Percentiles rank a stretch among this genome's conserved stretches.
Evolutionary conservation across 805 yeast genomes (phyloP).

Genomic region (Candida krabiensis): DNA sequence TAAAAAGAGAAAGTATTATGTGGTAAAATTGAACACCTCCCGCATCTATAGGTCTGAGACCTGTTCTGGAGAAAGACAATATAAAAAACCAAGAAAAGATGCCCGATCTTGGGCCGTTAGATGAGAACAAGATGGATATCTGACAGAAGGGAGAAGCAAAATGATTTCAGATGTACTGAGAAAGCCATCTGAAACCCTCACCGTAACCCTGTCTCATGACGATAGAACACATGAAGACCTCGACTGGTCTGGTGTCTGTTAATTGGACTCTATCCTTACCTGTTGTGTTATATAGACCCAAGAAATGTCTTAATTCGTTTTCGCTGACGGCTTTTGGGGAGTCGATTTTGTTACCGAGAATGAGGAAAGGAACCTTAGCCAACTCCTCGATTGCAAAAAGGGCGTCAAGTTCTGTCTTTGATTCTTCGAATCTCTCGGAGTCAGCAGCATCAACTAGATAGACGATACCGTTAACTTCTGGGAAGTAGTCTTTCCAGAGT

Average conservation of each 20-base stretch:
- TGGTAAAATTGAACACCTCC: too few species aligned
- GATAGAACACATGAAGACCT: slow-evolving; percentile 95
- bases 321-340: slow-evolving; percentile 92
- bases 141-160: too few species aligned
- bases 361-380: slow-evolving; percentile 82
- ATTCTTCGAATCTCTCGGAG: slow-evolving; percentile 91
- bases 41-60: too few species aligned
- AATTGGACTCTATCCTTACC: slow-evolving; percentile 78
- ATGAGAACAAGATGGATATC: too few species aligned
- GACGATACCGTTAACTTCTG: slow-evolving; percentile 97
- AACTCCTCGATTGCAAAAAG: slow-evolving; percentile 92
- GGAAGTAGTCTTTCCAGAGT: slow-evolving; percentile 99
- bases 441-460: slow-evolving; percentile 97
- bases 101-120: too few species aligned
- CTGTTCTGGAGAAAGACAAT: too few species aligned
- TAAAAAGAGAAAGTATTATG: neutral
- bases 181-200: slow-evolving; percentile 97
- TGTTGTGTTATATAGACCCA: slow-evolving; percentile 85
- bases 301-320: slow-evolving; percentile 86
- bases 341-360: slow-evolving; percentile 96
- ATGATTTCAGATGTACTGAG: slow-evolving; percentile 79
- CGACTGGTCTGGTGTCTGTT: slow-evolving; percentile 84
- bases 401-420: slow-evolving; percentile 92
- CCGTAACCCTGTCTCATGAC: slow-evolving; percentile 99
- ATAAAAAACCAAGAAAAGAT: too few species aligned